A percentile compares a stretch with the other conserved stretches of the same genome.
phyloP scores from a whole-genome alignment of 2,329 filamentous ascomycete genomes.

The Xylaria multiplex region DNA sequence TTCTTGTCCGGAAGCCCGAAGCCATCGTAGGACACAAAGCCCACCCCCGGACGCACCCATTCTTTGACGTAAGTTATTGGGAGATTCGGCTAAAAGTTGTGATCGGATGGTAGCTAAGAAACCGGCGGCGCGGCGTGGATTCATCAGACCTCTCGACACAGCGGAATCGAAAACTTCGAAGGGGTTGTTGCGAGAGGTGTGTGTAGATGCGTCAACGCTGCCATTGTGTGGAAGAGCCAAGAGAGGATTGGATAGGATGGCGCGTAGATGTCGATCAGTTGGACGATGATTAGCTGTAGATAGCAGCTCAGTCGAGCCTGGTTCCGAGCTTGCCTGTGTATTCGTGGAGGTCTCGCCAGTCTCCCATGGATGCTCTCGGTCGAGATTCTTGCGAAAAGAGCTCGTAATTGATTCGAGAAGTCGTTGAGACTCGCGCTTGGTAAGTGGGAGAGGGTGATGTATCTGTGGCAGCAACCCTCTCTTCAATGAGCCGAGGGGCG shows the following conservation, averaged over 20 bases:
- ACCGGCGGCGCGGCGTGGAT: conserved; percentile 61
- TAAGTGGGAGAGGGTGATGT: conserved; percentile 64
- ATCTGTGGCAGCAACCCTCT: conserved; percentile 55
- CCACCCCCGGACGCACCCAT: conserved; percentile 58
- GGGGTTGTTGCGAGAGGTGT: conserved; percentile 55
- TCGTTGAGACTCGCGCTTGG: conserved; percentile 61
- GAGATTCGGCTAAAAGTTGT: conserved; percentile 52
- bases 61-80: conserved; percentile 47
- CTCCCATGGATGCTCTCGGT: conserved; percentile 64
- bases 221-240: conserved; percentile 53
- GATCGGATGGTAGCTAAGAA: conserved; percentile 61
- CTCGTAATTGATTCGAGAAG: conserved; percentile 66
- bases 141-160: conserved; percentile 67
- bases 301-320: conserved; percentile 18
- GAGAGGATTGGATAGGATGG: conserved; percentile 67
- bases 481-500: conserved; percentile 53
- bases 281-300: conserved; percentile 47
- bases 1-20: conserved; percentile 61
- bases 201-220: conserved; percentile 32
- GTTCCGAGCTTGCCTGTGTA: neutral
- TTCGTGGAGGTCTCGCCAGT: conserved; percentile 42
- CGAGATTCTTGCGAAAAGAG: conserved; percentile 68
- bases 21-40: conserved; percentile 62
- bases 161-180: conserved; percentile 67
- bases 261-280: conserved; percentile 63